phyloP scores from a whole-genome alignment of 768 basidiomycete genomes.

The Clavulina sp. region DNA sequence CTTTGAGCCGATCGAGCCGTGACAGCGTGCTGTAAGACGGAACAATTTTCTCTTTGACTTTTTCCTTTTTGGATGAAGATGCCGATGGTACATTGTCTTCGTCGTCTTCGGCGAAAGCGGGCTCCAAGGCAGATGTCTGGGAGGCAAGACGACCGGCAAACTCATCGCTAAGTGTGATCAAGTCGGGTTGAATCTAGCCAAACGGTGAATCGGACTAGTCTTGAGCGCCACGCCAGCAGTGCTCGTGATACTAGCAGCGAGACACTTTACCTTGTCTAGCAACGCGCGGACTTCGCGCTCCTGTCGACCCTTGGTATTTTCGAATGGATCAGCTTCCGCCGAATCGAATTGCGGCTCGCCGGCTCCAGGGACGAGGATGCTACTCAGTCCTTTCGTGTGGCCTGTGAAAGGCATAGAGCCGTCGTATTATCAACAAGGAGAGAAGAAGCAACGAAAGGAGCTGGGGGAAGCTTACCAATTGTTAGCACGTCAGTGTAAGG shows the following conservation, averaged over 20 bases:
- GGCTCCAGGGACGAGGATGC: constrained; percentile 74
- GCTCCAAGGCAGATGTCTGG: constrained; percentile 36
- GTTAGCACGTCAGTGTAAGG: constrained; percentile 79
- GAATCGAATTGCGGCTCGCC: constrained; percentile 95
- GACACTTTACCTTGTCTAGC: constrained; percentile 59
- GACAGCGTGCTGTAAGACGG: constrained; percentile 56
- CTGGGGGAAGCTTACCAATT: constrained; percentile 19
- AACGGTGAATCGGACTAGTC: no score
- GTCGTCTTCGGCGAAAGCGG: no score
- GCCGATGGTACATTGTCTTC: no score
- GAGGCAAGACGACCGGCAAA: constrained; percentile 54
- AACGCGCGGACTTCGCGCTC: constrained; percentile 85
- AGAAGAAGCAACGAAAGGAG: not conserved
- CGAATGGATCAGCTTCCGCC: constrained; percentile 86
- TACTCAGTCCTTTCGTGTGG: constrained; percentile 62
- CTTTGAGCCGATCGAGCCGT: constrained; percentile 58
- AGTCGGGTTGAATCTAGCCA: constrained; percentile 72
- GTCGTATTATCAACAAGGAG: not conserved
- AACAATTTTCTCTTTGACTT: constrained; percentile 19
- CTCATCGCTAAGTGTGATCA: constrained; percentile 72
- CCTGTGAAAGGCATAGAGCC: constrained; percentile 20
- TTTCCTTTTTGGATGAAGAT: no score
- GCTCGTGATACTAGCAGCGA: not conserved
- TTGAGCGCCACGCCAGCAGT: not conserved
- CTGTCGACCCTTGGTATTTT: constrained; percentile 58